A percentile compares a stretch with the other conserved stretches of the same genome.
phyloP scores from a whole-genome alignment of 2,329 filamentous ascomycete species.

The Fusarium nurragi region DNA sequence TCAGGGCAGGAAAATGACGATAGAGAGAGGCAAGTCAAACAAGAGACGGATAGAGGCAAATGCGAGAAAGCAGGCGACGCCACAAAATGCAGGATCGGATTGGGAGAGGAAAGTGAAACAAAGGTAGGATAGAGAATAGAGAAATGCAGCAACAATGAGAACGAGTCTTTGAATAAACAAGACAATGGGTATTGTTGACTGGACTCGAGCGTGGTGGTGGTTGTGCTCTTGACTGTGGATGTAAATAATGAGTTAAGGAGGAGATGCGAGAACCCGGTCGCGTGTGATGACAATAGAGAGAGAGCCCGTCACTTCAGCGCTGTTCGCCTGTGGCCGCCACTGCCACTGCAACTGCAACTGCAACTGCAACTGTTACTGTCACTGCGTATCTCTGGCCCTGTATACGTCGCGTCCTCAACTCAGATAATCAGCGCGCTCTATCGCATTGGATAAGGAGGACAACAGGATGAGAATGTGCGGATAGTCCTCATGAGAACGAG shows the following conservation, averaged over 20 bases:
- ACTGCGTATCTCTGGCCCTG: conserved; percentile 7
- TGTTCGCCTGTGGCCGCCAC: conserved; percentile 15
- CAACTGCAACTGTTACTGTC: background rate
- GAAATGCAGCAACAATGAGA: background rate
- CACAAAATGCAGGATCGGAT: conserved; percentile 25
- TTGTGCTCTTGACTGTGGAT: conserved; percentile 20
- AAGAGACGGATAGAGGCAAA: conserved; percentile 25
- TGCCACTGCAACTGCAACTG: conserved; percentile 9
- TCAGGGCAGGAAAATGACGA: conserved; percentile 16
- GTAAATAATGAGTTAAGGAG: conserved; percentile 41
- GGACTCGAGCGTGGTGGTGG: conserved; percentile 11
- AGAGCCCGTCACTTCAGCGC: conserved; percentile 8
- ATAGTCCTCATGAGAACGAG: conserved; percentile 32
- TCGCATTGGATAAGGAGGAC: conserved; percentile 18
- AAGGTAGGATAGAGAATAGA: background rate
- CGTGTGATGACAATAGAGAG: conserved; percentile 35
- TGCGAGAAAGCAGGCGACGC: conserved; percentile 25
- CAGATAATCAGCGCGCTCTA: conserved; percentile 2
- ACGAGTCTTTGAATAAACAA: conserved; percentile 14
- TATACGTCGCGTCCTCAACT: conserved; percentile 10
- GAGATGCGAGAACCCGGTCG: conserved; percentile 37
- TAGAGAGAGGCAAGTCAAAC: conserved; percentile 16
- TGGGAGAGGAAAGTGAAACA: background rate
- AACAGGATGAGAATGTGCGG: conserved; percentile 4
- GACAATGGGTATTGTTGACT: background rate